phyloP scores from a whole-genome alignment of 139 green algal genomes.

The Dunaliella primolecta region DNA sequence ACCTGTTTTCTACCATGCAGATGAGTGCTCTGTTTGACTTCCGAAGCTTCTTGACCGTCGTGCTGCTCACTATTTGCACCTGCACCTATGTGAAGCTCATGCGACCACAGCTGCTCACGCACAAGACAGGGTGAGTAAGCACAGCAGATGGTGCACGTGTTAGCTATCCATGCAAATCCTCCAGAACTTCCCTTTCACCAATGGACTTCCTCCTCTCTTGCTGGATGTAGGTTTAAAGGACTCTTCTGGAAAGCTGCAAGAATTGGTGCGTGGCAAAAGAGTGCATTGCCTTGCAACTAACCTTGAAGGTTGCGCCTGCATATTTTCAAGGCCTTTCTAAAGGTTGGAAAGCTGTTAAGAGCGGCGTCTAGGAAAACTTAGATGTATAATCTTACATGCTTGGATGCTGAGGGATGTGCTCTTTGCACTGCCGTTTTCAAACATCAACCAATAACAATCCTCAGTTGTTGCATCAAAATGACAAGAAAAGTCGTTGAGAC shows the following conservation, averaged over 20 bases:
- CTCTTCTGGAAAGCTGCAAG: slow-evolving; percentile 88
- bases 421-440: too few relatives aligned
- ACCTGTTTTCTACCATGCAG: too few relatives aligned
- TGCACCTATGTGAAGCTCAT: slow-evolving; percentile 95
- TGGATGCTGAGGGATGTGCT: too few relatives aligned
- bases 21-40: slow-evolving; percentile 96
- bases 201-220: background rate
- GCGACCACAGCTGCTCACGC: slow-evolving; percentile 56
- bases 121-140: slow-evolving; percentile 66
- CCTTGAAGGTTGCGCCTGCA: too few relatives aligned
- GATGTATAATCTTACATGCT: too few relatives aligned
- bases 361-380: too few relatives aligned
- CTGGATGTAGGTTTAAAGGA: slow-evolving; percentile 67
- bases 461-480: too few relatives aligned
- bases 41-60: slow-evolving; percentile 83
- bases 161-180: background rate
- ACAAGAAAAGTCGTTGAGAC: too few relatives aligned
- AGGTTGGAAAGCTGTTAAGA: too few relatives aligned
- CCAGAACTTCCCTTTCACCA: background rate
- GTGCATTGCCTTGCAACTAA: too few relatives aligned
- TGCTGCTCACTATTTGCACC: slow-evolving; percentile 92
- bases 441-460: too few relatives aligned
- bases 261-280: slow-evolving; percentile 70
- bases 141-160: background rate
- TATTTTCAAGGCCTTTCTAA: too few relatives aligned